These are phyloP conservation scores for Debaryomyces prosopidis DNA, from an alignment of 805 yeast genomes.

Conservation along the genomic window DNA sequence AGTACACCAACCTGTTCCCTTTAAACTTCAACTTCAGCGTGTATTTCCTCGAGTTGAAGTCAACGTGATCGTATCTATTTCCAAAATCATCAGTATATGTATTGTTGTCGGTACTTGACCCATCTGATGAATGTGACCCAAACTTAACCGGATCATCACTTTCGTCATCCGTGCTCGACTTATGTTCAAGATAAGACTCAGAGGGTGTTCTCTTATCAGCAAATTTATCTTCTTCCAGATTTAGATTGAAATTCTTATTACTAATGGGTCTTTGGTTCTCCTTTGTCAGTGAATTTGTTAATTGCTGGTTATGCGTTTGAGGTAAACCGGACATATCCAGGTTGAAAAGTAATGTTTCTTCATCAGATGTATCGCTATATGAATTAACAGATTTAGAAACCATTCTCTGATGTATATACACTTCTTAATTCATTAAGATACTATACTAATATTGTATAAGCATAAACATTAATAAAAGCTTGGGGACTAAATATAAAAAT, in stretches of 20 bases:
- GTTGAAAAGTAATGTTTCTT: conserved; percentile 1
- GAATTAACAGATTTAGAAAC: conserved; percentile 1
- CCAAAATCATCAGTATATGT: conserved; percentile 32
- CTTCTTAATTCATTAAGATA: not conserved
- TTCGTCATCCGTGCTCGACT: conserved; percentile 11
- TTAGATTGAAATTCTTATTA: conserved; percentile 1
- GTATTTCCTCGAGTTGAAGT: conserved; percentile 35
- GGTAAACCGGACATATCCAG: not conserved
- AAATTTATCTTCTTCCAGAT: conserved; percentile 1
- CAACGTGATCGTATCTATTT: conserved; percentile 33
- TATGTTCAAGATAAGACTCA: conserved; percentile 9
- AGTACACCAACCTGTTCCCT: conserved; percentile 41
- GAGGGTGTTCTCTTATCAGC: conserved; percentile 2
- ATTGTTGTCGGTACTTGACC: conserved; percentile 7
- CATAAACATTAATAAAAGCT: not conserved
- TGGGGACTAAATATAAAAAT: not conserved
- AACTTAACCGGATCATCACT: conserved; percentile 14
- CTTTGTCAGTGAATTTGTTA: not conserved
- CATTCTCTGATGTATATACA: not conserved
- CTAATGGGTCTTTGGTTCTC: conserved; percentile 2
- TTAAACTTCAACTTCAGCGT: conserved; percentile 33
- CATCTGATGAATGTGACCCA: conserved; percentile 3
- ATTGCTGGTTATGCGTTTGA: not conserved
- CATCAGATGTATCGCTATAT: not conserved
- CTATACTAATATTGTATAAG: no score